These are phyloP conservation scores for Podospora tetraspora DNA, from an alignment of 495 filamentous ascomycete species.

Conservation along the genomic window DNA sequence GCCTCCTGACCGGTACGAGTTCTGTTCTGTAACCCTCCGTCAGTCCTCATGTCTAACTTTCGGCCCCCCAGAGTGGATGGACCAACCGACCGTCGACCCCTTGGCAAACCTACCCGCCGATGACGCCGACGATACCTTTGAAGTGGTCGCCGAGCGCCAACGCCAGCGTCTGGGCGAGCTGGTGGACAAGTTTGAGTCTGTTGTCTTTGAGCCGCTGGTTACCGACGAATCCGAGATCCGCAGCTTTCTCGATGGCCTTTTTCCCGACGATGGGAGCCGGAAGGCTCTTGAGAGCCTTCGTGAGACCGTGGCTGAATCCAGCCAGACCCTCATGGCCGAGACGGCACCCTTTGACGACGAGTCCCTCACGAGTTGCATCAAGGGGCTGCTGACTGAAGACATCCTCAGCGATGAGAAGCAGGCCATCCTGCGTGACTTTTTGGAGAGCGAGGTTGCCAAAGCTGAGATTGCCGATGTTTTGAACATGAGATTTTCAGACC, in stretches of 20 bases:
- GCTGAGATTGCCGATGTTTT: conserved; percentile 61
- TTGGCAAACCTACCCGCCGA: conserved; percentile 19
- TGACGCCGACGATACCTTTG: conserved; percentile 26
- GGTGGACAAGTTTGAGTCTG: conserved; percentile 50
- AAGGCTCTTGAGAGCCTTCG: conserved; percentile 28
- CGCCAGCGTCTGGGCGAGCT: conserved; percentile 49
- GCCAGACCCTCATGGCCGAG: conserved; percentile 16
- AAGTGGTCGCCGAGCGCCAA: conserved; percentile 35
- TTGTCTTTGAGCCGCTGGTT: conserved; percentile 50
- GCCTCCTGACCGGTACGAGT: conserved; percentile 46
- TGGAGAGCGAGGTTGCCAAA: conserved; percentile 49
- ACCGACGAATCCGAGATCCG: conserved; percentile 45
- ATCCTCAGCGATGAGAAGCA: conserved; percentile 59
- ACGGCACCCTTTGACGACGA: conserved; percentile 26
- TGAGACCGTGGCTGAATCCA: conserved; percentile 13
- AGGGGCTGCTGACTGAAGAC: conserved; percentile 54
- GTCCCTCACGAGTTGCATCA: conserved; percentile 37
- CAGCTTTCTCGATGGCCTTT: conserved; percentile 50
- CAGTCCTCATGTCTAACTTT: background rate
- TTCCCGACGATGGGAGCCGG: conserved; percentile 37
- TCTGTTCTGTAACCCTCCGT: background rate
- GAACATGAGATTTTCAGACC: conserved; percentile 58
- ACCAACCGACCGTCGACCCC: conserved; percentile 20
- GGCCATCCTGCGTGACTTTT: conserved; percentile 54
- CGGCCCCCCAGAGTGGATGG: conserved; percentile 51